These are phyloP conservation scores for Monilinia fructigena DNA, from an alignment of 2,329 filamentous ascomycete species.

Conservation along the genomic window DNA sequence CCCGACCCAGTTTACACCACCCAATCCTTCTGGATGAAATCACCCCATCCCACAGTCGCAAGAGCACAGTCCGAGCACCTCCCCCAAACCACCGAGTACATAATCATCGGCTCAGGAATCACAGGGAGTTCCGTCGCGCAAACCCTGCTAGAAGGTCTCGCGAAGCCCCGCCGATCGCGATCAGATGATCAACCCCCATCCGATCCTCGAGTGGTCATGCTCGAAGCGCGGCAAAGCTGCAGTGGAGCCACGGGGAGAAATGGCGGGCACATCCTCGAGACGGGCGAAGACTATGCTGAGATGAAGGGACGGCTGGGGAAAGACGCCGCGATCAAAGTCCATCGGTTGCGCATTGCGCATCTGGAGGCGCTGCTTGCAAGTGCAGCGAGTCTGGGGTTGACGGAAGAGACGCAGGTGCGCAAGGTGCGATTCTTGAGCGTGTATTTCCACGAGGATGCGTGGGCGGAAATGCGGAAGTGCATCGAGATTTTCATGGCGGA, in stretches of 20 bases:
- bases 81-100: slow-evolving; percentile 23
- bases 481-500: slow-evolving; percentile 13
- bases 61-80: not conserved
- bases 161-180: no score
- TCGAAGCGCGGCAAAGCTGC: slow-evolving; percentile 75
- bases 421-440: slow-evolving; percentile 11
- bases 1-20: slow-evolving; percentile 1
- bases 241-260: slow-evolving; percentile 75
- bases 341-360: slow-evolving; percentile 5
- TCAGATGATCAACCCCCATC: slow-evolving; percentile 43
- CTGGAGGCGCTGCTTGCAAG: slow-evolving; percentile 3
- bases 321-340: not conserved
- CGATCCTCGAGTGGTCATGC: slow-evolving; percentile 58
- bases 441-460: slow-evolving; percentile 4
- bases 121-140: slow-evolving; percentile 28
- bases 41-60: slow-evolving; percentile 9
- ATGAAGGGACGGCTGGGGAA: slow-evolving; percentile 7
- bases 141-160: slow-evolving; percentile 31
- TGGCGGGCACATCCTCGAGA: slow-evolving; percentile 38
- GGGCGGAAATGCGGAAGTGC: not conserved
- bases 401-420: slow-evolving; percentile 13
- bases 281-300: slow-evolving; percentile 16
- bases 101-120: slow-evolving; percentile 31
- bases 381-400: not conserved
- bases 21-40: slow-evolving; percentile 18